Evolutionary conservation across 352 stramenopile genomes (phyloP), one percentile per base, ranked within the genome.

Genomic region (Peronosclerospora sorghi): DNA sequence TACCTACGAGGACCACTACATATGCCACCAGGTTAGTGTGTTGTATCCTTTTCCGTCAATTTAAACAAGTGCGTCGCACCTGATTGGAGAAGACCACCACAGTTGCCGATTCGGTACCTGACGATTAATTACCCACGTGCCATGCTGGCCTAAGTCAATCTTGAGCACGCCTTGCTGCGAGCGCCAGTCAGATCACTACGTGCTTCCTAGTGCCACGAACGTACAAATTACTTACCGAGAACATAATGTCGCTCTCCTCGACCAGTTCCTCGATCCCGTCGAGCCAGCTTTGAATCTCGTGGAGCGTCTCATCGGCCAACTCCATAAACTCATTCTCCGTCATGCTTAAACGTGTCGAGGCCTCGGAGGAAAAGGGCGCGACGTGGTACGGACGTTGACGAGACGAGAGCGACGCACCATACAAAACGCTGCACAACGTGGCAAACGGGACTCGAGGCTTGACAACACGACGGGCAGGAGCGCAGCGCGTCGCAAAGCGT

Each of bases 101-200:
- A 97, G 90, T 63, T 98, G 94, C 28, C 82, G 73, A 71, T 98
- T 98, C 3, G 95, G 95, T 28, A 95, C 96, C 62, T 98, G 95
- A 54, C 97, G 97, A 68, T 98, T 98, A 48, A 98, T 78, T 21
- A 98, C 95, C 84, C 88, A 98, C 35, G 89, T 97, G 45, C 94
- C 93, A 54, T 95, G 68, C 18, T 92, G 75, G 32, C 88, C 90
- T 18, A 98, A 66, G 34, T 91, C 80, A 39, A 98, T 86, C 32
- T 95, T 97, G 28, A 98, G 57, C 9, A 98, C 95, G 19, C 94
- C 95, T 95, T 97, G 88, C 86, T 95, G 58, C 21, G 21, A 26
- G 21, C 21, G 21, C 21, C 3, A 26, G n/a, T n/a, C n/a, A n/a
- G n/a, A n/a, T n/a, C n/a, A n/a, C 35, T 13, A 34, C 4, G 28